Base-by-base conservation (phyloP, 2,329 filamentous ascomycete genomes). In the Epichloe uncinata region DNA sequence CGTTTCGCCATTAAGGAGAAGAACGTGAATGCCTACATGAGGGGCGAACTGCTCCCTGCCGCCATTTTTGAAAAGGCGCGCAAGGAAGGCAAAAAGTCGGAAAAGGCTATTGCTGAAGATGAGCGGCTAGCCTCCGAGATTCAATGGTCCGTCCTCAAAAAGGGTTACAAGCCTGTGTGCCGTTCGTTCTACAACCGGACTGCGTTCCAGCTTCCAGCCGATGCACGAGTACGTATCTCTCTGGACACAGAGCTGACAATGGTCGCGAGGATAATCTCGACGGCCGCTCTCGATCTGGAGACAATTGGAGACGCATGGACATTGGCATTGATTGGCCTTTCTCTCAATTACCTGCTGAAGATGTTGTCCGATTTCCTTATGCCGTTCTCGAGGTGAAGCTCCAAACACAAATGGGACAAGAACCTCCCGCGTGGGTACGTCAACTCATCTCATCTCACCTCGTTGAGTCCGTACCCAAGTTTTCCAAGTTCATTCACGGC, bases 401-500 rank as follows among this genome's bases (percentile, higher is more conserved):
- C 18, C 93, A 98, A 69, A 98, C 93, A 1, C 91, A 96, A 66
- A 82, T 86, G 50, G 93, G 93, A 38, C 90, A 96, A 66, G 89
- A 96, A 62, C 88, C 93, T 13, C 93, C 93, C 0, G 86, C 94
- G 62, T 98, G 93, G 93, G 91, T 98, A 58, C 84, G 89, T 20
- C 88, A 97, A 63, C 77, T 98, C 47, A 95, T 89, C 42, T 78
- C 87, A 12, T 95, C 89, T 54, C 93, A 98, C 69, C 76, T 98
- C 15, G 93, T 98, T 2, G 93, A 98, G 69, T 90, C 93, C n/a
- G 90, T 98, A 2, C 93, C 93, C 54, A 98, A 98, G 64, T 98
- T 97, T 69, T 96, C 89, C 62, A 98, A 98, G 70, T 98, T 97
- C 66, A 97, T 98, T 52, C 93, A 98, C 66, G 93, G 93, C 52